Conservation (phyloP, 305 asterid species). For the Coffea humblotiana region DNA sequence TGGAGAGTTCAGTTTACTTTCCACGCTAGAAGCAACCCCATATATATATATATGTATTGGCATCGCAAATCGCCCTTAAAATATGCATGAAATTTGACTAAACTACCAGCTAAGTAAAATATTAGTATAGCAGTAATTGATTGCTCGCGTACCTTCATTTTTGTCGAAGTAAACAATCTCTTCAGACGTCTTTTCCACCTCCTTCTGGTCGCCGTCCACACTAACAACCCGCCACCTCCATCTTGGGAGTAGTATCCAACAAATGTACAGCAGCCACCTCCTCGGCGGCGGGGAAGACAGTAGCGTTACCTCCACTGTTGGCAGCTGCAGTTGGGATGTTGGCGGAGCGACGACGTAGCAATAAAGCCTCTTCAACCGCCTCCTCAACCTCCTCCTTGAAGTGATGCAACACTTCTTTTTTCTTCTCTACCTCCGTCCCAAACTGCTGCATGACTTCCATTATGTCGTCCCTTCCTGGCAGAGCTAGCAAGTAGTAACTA, state of each 20-base stretch:
- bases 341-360: conserved; percentile 13
- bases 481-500: background rate
- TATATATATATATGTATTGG: no score
- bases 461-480: background rate
- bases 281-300: background rate
- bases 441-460: conserved; percentile 32
- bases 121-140: no score
- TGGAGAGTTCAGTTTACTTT: no score
- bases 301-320: background rate
- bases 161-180: conserved; percentile 35
- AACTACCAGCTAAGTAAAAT: no score
- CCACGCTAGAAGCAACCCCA: no score
- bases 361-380: conserved; percentile 17
- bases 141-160: conserved; percentile 28
- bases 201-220: background rate
- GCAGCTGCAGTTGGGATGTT: background rate
- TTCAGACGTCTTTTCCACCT: background rate
- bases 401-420: conserved; percentile 8
- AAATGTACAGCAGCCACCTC: background rate
- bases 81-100: background rate
- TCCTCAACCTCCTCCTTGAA: conserved; percentile 14
- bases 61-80: no score
- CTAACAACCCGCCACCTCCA: background rate
- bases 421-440: background rate
- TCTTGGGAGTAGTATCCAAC: background rate